Evolutionary conservation across 768 basidiomycete genomes (phyloP).

Genomic region (Kwoniella sp.): DNA sequence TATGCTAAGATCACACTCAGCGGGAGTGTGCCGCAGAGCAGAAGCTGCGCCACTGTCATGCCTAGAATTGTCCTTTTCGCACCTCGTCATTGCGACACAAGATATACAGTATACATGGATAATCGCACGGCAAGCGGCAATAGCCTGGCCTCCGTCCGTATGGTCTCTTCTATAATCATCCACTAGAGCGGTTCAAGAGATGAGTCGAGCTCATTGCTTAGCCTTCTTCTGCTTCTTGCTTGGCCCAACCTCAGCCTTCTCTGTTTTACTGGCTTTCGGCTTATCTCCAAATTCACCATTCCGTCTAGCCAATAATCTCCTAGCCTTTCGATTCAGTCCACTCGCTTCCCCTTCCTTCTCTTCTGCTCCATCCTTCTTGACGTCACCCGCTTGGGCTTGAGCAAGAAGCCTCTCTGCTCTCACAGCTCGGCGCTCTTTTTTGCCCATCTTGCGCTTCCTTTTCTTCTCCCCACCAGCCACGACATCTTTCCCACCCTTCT

Average conservation of each 20-base stretch:
- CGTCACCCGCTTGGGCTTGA: neutral
- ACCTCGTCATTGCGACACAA: too few species aligned
- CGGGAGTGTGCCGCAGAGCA: too few species aligned
- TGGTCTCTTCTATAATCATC: too few species aligned
- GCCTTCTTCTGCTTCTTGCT: neutral
- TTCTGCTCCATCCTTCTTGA: neutral
- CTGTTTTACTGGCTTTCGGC: neutral
- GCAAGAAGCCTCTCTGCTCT: conserved; percentile 4
- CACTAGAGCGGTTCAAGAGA: too few species aligned
- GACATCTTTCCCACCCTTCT: neutral
- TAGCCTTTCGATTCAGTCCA: conserved; percentile 33
- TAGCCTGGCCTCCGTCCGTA: too few species aligned
- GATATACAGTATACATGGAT: too few species aligned
- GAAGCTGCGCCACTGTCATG: too few species aligned
- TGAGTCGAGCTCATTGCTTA: neutral
- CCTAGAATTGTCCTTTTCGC: too few species aligned
- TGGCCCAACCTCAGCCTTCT: neutral
- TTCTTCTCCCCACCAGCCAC: neutral
- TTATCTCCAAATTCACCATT: conserved; percentile 14
- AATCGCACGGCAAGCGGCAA: too few species aligned
- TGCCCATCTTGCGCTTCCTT: conserved; percentile 3
- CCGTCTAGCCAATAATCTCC: conserved; percentile 28
- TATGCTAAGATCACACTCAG: too few species aligned
- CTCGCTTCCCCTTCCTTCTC: neutral
- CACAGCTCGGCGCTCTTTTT: conserved; percentile 22